Base-by-base conservation (phyloP, 2,329 filamentous ascomycete species). In the Fusarium sp. region DNA sequence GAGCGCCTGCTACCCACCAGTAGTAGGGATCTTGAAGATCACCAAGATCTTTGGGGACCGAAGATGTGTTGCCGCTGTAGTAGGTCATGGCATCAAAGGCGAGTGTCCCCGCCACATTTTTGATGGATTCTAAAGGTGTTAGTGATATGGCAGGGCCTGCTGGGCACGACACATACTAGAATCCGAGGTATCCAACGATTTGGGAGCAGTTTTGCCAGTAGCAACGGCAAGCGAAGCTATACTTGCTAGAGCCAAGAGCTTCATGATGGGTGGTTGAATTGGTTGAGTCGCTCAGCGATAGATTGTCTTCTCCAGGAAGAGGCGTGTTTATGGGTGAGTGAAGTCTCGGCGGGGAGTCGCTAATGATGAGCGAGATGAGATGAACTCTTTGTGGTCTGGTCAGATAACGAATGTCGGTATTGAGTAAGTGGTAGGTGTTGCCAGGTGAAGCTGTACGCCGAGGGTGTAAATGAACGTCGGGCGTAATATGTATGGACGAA, bases 21-120 rank as follows among this genome's bases (percentile, higher is more conserved):
- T 89, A 94, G 74, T 91, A 90, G 24, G 91, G 91, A 28, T 84
- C 78, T 5, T 89, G 88, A 33, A 94, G 84, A 70, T 91, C 87
- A 53, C 85, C 89, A 43, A 90, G 84, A 10, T 85, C 84, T 78
- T 81, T 76, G 44, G 83, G 78, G 14, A 82, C 85, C 44, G 85
- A 82, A n/a, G 84, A 85, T 33, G 82, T 79, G 72, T 91, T 90
- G 49, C 90, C 90, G 2, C 82, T 84, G 78, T 92, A 92, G 77
- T 88, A 91, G 42, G 82, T 83, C 83, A 92, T 88, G 72, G 90
- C 81, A 46, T 85, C 89, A 51, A 83, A 82, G 7, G 90, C 90
- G 53, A 92, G 79, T 3, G 85, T 87, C 66, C 85, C 86, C 18
- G 90, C 86, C 7, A 88, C 89, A 65, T 83, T 82, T 68, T 86